Evolutionary conservation across 441 rosid species (phyloP).

Genomic region (Capsella rubella): DNA sequence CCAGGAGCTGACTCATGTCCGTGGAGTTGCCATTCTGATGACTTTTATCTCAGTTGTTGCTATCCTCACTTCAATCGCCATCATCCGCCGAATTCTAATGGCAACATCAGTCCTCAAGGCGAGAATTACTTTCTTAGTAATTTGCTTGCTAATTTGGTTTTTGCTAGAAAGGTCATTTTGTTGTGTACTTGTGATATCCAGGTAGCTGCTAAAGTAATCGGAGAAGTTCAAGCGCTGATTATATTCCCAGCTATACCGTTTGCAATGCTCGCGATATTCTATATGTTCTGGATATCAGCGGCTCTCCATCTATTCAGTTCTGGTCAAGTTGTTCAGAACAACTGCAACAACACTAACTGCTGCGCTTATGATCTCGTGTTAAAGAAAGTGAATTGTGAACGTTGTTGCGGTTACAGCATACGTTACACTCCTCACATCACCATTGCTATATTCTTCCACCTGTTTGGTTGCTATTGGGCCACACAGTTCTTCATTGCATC

Average conservation of each 20-base stretch:
- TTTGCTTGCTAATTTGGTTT: slow-evolving; percentile 23
- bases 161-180: slow-evolving; percentile 26
- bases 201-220: slow-evolving; percentile 98
- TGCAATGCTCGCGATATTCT: slow-evolving; percentile 79
- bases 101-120: slow-evolving; percentile 99
- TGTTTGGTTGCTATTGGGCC: slow-evolving; percentile 96
- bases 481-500: slow-evolving; percentile 88
- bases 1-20: slow-evolving; percentile 88
- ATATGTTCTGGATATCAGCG: slow-evolving; percentile 95
- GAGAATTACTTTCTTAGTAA: slow-evolving; percentile 42
- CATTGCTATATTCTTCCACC: slow-evolving; percentile 86
- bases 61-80: slow-evolving; percentile 86
- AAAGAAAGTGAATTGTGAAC: slow-evolving; percentile 86
- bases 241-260: slow-evolving; percentile 89
- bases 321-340: slow-evolving; percentile 79
- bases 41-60: slow-evolving; percentile 77
- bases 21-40: slow-evolving; percentile 77
- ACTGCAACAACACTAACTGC: slow-evolving; percentile 78
- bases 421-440: slow-evolving; percentile 94
- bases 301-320: slow-evolving; percentile 94
- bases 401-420: slow-evolving; percentile 88
- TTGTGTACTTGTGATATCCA: slow-evolving; percentile 47
- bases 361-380: slow-evolving; percentile 85
- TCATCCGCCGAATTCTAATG: slow-evolving; percentile 90
- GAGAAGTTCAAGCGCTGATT: slow-evolving; percentile 96